These are phyloP conservation scores for Stentor roeselii DNA, from an alignment of 73 alveolate species.

Conservation along the genomic window DNA sequence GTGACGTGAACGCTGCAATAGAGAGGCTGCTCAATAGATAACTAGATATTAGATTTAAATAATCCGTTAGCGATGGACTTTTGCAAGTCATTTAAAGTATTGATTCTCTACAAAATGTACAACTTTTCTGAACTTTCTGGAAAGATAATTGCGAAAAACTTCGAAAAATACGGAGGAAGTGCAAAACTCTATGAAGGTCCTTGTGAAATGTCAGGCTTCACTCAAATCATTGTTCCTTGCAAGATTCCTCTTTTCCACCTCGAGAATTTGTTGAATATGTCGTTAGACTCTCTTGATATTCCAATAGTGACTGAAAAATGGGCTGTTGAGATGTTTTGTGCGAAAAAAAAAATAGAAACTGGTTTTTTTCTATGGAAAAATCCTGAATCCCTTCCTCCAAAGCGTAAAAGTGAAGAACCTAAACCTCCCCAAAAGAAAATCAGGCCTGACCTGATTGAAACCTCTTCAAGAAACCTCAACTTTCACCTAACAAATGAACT, in stretches of 20 bases:
- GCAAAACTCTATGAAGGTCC: neutral
- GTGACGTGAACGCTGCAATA: slow-evolving; percentile 93
- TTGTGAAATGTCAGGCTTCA: neutral
- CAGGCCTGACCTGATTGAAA: neutral
- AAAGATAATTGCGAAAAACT: neutral
- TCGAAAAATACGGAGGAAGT: slow-evolving; percentile 16
- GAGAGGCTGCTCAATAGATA: too few relatives aligned
- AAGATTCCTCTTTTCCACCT: neutral
- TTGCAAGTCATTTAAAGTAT: neutral
- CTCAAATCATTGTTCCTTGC: neutral
- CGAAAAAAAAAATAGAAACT: neutral
- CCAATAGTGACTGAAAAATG: neutral
- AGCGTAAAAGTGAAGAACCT: neutral
- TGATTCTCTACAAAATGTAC: neutral
- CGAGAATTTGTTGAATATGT: neutral
- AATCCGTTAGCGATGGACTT: too few relatives aligned
- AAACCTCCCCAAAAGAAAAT: neutral
- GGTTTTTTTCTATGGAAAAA: neutral
- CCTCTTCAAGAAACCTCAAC: slow-evolving; percentile 14
- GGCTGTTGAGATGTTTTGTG: neutral
- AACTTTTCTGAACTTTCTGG: neutral
- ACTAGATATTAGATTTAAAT: too few relatives aligned
- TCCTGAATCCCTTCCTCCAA: neutral
- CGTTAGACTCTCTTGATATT: neutral
- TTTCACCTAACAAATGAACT: slow-evolving; percentile 37